These are phyloP conservation scores for Citropsis articulata DNA, from an alignment of 345 rosid genomes.

Conservation along the genomic window DNA sequence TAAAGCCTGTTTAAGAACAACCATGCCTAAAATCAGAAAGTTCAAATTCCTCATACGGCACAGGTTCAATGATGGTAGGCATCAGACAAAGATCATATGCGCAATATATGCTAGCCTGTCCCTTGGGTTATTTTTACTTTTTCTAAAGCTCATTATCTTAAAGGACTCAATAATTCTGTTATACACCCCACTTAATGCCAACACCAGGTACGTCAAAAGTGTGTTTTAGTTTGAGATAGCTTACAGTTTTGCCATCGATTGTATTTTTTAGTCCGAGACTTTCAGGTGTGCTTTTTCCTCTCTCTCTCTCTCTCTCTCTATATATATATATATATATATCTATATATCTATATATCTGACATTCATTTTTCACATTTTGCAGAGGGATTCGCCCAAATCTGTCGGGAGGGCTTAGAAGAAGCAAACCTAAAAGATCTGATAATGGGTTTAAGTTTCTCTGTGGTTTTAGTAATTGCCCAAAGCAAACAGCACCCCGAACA, in stretches of 20 bases:
- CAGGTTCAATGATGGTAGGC: slow-evolving; percentile 14
- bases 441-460: slow-evolving; percentile 28
- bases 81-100: slow-evolving; percentile 20
- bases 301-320: no score
- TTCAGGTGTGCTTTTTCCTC: not conserved
- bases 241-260: not conserved
- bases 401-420: not conserved
- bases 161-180: slow-evolving; percentile 31
- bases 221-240: slow-evolving; percentile 3
- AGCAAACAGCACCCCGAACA: slow-evolving; percentile 32
- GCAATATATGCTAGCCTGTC: slow-evolving; percentile 23
- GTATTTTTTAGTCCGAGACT: not conserved
- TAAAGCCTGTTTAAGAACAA: slow-evolving; percentile 4
- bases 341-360: no score
- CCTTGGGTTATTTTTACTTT: slow-evolving; percentile 21
- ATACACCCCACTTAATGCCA: slow-evolving; percentile 11
- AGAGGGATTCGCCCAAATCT: not conserved
- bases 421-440: slow-evolving; percentile 12
- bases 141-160: slow-evolving; percentile 19
- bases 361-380: not conserved
- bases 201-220: not conserved
- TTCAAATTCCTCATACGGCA: slow-evolving; percentile 7
- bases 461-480: slow-evolving; percentile 13
- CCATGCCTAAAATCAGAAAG: slow-evolving; percentile 4
- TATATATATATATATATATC: no score